Percentiles rank a stretch among this genome's conserved stretches.
Evolutionary conservation across 2,329 filamentous ascomycete species (phyloP).

Genomic region (Arthrobotrys conoides): DNA sequence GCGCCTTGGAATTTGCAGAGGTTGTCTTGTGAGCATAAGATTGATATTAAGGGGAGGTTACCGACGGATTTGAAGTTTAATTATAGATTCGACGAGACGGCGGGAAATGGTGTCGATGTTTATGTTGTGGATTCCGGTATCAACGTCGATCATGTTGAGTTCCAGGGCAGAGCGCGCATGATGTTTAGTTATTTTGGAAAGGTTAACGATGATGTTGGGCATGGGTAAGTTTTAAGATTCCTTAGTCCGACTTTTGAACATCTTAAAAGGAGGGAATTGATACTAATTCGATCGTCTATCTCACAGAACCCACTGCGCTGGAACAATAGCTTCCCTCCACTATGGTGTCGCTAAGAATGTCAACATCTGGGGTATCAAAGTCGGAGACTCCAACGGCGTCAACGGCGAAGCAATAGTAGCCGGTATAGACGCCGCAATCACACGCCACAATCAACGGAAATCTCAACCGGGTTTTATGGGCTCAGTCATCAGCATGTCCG

Average conservation of each 20-base stretch:
- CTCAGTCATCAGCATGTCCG: slow-evolving; percentile 73
- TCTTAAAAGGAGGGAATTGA: background rate
- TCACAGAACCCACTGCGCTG: slow-evolving; percentile 62
- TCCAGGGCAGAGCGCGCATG: slow-evolving; percentile 64
- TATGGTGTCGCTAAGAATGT: slow-evolving; percentile 70
- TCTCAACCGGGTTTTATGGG: slow-evolving; percentile 65
- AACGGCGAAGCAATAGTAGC: slow-evolving; percentile 66
- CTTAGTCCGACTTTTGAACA: background rate
- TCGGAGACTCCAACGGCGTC: slow-evolving; percentile 65
- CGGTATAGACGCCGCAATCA: slow-evolving; percentile 68
- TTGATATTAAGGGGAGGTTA: slow-evolving; percentile 64
- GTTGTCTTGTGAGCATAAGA: slow-evolving; percentile 64
- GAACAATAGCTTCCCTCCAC: slow-evolving; percentile 63
- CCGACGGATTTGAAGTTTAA: slow-evolving; percentile 65
- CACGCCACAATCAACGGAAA: slow-evolving; percentile 68
- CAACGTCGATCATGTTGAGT: slow-evolving; percentile 63
- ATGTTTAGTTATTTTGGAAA: slow-evolving; percentile 67
- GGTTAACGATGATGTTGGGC: slow-evolving; percentile 67
- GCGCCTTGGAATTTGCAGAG: slow-evolving; percentile 64
- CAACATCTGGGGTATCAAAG: slow-evolving; percentile 69
- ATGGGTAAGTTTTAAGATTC: slow-evolving; percentile 71
- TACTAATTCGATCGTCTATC: background rate
- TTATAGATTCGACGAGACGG: slow-evolving; percentile 65
- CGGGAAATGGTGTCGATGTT: slow-evolving; percentile 68
- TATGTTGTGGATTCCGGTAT: slow-evolving; percentile 71